Percentiles rank a stretch among this genome's conserved stretches.
These are phyloP conservation scores for Kockiozyma suomiensis DNA, from an alignment of 805 yeast species.

Conservation along the genomic window DNA sequence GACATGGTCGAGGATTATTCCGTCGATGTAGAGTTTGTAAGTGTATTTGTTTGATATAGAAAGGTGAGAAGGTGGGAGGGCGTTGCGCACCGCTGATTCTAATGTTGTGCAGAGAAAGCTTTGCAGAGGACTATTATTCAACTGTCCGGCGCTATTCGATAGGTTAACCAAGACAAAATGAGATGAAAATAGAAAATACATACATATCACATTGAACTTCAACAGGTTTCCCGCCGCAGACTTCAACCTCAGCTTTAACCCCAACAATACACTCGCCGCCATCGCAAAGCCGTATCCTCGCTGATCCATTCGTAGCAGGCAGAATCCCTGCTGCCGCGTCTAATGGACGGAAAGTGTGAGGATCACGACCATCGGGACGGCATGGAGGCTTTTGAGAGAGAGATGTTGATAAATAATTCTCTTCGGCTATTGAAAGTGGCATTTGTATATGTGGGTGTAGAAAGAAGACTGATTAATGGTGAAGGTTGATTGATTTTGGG, in stretches of 20 bases:
- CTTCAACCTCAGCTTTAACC: conserved; percentile 79
- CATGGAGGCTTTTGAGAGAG: conserved; percentile 59
- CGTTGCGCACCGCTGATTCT: conserved; percentile 54
- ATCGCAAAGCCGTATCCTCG: conserved; percentile 80
- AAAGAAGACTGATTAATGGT: background rate
- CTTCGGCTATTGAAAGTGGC: conserved; percentile 46
- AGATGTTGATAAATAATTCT: conserved; percentile 71
- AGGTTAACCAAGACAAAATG: background rate
- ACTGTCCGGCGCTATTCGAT: conserved; percentile 40
- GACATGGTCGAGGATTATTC: conserved; percentile 71
- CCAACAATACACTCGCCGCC: conserved; percentile 95
- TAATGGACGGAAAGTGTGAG: conserved; percentile 78
- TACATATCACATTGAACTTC: conserved; percentile 59
- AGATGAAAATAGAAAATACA: background rate
- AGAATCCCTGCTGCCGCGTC: conserved; percentile 80
- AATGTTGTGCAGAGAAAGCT: conserved; percentile 64
- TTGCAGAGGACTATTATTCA: conserved; percentile 58
- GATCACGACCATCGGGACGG: conserved; percentile 83
- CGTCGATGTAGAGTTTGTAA: conserved; percentile 77
- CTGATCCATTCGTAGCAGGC: conserved; percentile 89
- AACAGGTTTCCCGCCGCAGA: conserved; percentile 50
- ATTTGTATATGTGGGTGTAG: conserved; percentile 24
- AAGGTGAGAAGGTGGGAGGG: conserved; percentile 57
- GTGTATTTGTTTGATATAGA: conserved; percentile 73
- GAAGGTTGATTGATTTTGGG: background rate